These are phyloP conservation scores for Turnera subulata DNA, from an alignment of 345 rosid species.

Conservation along the genomic window DNA sequence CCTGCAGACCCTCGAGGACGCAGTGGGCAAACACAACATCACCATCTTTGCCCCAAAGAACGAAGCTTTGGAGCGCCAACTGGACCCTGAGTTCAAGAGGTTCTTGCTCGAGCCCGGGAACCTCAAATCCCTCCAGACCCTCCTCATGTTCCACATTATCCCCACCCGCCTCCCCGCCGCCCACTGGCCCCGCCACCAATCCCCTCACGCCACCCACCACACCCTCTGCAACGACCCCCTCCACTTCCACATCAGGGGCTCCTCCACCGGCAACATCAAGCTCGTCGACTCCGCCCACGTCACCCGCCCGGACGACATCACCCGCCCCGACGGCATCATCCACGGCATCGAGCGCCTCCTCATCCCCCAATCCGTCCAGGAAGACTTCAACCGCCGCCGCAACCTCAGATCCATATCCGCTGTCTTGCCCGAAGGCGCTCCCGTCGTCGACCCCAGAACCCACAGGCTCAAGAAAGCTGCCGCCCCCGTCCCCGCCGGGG, in stretches of 20 bases:
- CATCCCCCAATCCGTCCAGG: constrained; percentile 67
- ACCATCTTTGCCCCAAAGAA: constrained; percentile 33
- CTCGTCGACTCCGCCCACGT: constrained; percentile 49
- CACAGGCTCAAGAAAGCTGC: constrained; percentile 63
- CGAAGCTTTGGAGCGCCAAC: constrained; percentile 30
- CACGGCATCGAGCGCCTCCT: constrained; percentile 63
- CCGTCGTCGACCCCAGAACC: constrained; percentile 71
- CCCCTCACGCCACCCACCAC: constrained; percentile 30
- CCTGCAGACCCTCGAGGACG: constrained; percentile 27
- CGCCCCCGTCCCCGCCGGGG: constrained; percentile 52
- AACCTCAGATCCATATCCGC: constrained; percentile 66
- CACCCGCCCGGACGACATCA: constrained; percentile 47
- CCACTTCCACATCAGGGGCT: constrained; percentile 33
- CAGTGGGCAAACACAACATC: constrained; percentile 29
- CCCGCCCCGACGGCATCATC: constrained; percentile 71
- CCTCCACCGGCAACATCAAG: constrained; percentile 25
- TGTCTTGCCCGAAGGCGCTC: constrained; percentile 64
- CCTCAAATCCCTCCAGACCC: constrained; percentile 31
- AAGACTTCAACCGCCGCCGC: constrained; percentile 64
- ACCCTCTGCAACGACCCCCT: constrained; percentile 54
- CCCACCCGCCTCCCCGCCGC: constrained; percentile 23
- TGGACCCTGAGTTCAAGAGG: constrained; percentile 32
- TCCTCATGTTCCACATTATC: constrained; percentile 27
- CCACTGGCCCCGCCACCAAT: constrained; percentile 16
- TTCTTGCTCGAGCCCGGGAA: constrained; percentile 35